A percentile compares a stretch with the other conserved stretches of the same genome.
These are phyloP conservation scores for Paradendryphiella salina DNA, from an alignment of 2,329 filamentous ascomycete genomes.

Conservation along the genomic window DNA sequence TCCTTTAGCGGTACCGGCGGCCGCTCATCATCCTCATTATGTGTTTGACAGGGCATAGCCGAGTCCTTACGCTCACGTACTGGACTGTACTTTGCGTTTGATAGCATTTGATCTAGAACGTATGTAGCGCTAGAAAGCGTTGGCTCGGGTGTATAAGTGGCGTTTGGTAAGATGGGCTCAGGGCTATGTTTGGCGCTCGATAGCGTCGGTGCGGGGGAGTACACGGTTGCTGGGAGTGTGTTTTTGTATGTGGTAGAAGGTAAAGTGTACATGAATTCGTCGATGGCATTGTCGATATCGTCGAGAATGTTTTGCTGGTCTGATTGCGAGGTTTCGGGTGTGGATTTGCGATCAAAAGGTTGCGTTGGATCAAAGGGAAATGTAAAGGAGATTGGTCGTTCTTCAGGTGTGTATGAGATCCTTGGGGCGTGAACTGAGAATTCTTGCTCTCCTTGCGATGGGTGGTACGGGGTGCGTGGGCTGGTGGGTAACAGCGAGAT, in stretches of 20 bases:
- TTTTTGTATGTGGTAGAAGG: slow-evolving; percentile 18
- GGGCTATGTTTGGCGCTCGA: slow-evolving; percentile 16
- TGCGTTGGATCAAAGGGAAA: slow-evolving; percentile 19
- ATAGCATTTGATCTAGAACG: background rate
- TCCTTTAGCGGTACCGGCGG: slow-evolving; percentile 12
- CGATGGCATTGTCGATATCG: slow-evolving; percentile 33
- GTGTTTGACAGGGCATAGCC: slow-evolving; percentile 15
- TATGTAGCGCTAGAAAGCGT: background rate
- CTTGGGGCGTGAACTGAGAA: slow-evolving; percentile 3
- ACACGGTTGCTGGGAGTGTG: slow-evolving; percentile 21
- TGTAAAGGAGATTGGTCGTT: slow-evolving; percentile 23
- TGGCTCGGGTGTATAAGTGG: slow-evolving; percentile 13
- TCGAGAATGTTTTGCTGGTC: slow-evolving; percentile 23
- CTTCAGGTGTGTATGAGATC: slow-evolving; percentile 18
- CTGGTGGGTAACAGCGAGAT: slow-evolving; percentile 13
- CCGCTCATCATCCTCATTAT: slow-evolving; percentile 3
- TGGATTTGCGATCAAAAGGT: slow-evolving; percentile 22
- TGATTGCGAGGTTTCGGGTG: slow-evolving; percentile 9
- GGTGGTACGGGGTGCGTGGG: slow-evolving; percentile 1
- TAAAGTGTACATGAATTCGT: slow-evolving; percentile 28
- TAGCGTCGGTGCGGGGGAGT: slow-evolving; percentile 8
- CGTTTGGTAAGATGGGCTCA: slow-evolving; percentile 6
- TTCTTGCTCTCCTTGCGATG: slow-evolving; percentile 2
- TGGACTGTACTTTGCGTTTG: slow-evolving; percentile 14
- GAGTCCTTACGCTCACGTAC: slow-evolving; percentile 30